Conservation (phyloP, 371 early-diverging fungal genomes). For the Cokeromyces recurvatus region DNA sequence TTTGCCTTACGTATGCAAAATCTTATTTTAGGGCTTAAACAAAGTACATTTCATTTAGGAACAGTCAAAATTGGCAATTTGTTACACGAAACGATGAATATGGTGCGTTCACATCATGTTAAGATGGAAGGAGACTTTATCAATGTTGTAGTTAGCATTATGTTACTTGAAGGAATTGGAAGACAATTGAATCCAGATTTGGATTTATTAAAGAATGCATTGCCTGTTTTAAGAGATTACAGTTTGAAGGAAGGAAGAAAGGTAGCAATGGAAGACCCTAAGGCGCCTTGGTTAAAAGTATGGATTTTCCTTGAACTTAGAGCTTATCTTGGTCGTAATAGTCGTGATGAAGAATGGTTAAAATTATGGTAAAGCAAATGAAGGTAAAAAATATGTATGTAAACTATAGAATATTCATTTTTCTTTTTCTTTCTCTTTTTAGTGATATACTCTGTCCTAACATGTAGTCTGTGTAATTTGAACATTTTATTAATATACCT, state of each 20-base stretch:
- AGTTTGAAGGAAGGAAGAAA: constrained; percentile 57
- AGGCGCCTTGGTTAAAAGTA: constrained; percentile 67
- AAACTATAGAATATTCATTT: background rate
- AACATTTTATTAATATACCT: no score
- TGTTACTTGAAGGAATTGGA: constrained; percentile 94
- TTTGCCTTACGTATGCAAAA: constrained; percentile 78
- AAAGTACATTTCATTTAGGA: constrained; percentile 72
- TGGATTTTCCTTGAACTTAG: constrained; percentile 78
- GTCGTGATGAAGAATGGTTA: constrained; percentile 46
- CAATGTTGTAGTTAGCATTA: constrained; percentile 85
- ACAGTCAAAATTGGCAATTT: constrained; percentile 76
- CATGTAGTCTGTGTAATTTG: no score
- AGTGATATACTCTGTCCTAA: constrained; percentile 26
- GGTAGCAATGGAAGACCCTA: constrained; percentile 38
- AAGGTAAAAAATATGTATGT: no score
- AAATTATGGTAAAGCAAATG: constrained; percentile 38
- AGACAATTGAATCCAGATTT: constrained; percentile 85
- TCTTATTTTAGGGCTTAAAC: constrained; percentile 65
- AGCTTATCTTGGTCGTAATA: constrained; percentile 49
- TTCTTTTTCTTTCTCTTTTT: background rate
- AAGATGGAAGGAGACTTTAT: constrained; percentile 91
- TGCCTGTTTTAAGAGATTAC: constrained; percentile 73
- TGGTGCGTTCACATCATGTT: constrained; percentile 89
- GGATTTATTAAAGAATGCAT: constrained; percentile 80
- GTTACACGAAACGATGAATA: constrained; percentile 71